phyloP scores from a whole-genome alignment of 148 eudicot species.

The Persicaria maculosa region DNA sequence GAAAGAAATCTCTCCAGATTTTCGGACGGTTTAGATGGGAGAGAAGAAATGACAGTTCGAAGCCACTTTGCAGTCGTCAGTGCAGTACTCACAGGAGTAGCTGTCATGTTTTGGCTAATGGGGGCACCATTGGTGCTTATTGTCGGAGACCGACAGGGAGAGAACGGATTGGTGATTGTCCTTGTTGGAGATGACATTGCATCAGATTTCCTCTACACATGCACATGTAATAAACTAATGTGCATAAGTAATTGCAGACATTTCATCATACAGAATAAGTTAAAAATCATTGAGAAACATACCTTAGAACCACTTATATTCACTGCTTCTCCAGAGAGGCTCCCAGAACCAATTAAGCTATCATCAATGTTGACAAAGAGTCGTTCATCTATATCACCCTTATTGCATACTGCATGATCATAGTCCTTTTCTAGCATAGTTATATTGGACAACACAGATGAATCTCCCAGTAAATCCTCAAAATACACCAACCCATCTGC shows the following conservation, averaged over 20 bases:
- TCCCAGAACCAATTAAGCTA: conserved; percentile 80
- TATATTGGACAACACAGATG: conserved; percentile 52
- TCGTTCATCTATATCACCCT: conserved; percentile 85
- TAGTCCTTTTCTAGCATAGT: conserved; percentile 66
- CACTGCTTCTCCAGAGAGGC: conserved; percentile 78
- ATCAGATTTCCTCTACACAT: conserved; percentile 54
- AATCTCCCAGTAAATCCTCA: conserved; percentile 57
- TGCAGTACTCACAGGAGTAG: conserved; percentile 97
- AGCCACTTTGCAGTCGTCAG: conserved; percentile 99
- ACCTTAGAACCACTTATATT: conserved; percentile 69
- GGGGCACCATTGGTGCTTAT: conserved; percentile 29
- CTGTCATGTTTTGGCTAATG: conserved; percentile 32
- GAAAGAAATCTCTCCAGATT: conserved; percentile 59
- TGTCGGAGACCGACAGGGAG: conserved; percentile 68
- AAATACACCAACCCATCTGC: conserved; percentile 74
- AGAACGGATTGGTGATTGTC: conserved; percentile 63
- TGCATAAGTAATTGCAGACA: neutral
- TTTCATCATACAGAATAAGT: neutral
- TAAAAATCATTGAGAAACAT: conserved; percentile 11
- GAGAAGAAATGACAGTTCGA: conserved; percentile 69
- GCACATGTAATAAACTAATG: neutral
- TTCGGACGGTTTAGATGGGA: conserved; percentile 70
- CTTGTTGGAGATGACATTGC: conserved; percentile 69
- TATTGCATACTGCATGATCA: conserved; percentile 53
- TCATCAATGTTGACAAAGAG: conserved; percentile 73